These are phyloP conservation scores for Dioszegia aurantiaca DNA, from an alignment of 768 basidiomycete species.

Conservation along the genomic window DNA sequence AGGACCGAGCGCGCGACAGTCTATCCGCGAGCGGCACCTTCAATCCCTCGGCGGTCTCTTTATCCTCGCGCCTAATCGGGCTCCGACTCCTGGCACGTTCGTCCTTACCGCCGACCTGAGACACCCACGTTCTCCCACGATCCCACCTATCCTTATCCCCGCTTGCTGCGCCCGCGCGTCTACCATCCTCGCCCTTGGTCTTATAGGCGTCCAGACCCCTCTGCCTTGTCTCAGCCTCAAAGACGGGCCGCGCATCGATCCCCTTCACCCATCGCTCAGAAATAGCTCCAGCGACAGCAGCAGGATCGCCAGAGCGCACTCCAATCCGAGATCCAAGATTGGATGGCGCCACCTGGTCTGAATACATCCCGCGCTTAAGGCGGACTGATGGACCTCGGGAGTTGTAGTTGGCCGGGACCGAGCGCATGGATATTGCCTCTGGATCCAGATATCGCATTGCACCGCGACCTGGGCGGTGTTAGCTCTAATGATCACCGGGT, in stretches of 20 bases:
- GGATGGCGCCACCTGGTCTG: not conserved
- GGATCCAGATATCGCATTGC: slow-evolving; percentile 50
- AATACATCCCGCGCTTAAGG: not conserved
- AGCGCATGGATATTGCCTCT: slow-evolving; percentile 22
- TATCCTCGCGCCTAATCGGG: slow-evolving; percentile 2
- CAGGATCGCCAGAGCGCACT: not conserved
- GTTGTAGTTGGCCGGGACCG: slow-evolving; percentile 27
- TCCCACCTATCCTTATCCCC: slow-evolving; percentile 19
- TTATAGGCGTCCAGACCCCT: slow-evolving; percentile 21
- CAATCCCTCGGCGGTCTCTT: not conserved
- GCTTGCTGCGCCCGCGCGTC: slow-evolving; percentile 4
- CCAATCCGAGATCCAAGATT: not conserved
- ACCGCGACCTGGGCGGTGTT: slow-evolving; percentile 41
- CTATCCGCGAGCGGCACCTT: too few species aligned
- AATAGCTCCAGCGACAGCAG: not conserved
- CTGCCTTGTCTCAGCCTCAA: not conserved
- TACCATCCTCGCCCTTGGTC: slow-evolving; percentile 9
- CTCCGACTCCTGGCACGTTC: slow-evolving; percentile 2
- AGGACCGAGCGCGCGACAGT: not conserved
- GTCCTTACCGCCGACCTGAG: slow-evolving; percentile 22
- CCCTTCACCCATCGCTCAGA: slow-evolving; percentile 24
- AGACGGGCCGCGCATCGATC: slow-evolving; percentile 21
- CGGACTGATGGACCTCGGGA: slow-evolving; percentile 4
- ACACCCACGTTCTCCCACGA: slow-evolving; percentile 16
- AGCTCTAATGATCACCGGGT: not conserved